phyloP scores from a whole-genome alignment of 2,329 filamentous ascomycete species.

The Trichophyton rubrum region DNA sequence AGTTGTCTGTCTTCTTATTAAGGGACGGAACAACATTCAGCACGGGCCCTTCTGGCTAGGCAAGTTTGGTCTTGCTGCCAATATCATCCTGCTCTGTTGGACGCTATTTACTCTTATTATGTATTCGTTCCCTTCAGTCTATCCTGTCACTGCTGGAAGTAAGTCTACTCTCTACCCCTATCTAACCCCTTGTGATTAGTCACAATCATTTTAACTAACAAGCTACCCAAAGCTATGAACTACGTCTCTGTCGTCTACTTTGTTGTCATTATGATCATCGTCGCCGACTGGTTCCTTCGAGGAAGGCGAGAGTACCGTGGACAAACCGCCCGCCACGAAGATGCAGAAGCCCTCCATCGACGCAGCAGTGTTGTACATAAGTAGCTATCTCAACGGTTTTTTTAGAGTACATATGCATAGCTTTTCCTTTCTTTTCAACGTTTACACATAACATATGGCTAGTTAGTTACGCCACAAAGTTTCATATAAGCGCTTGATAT shows the following conservation, averaged over 20 bases:
- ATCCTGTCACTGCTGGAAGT: constrained; percentile 26
- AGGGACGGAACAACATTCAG: constrained; percentile 33
- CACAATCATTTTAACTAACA: not conserved
- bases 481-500: not conserved
- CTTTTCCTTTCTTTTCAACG: not conserved
- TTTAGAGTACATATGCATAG: not conserved
- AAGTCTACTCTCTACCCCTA: constrained; percentile 14
- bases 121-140: constrained; percentile 31
- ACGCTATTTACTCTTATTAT: constrained; percentile 38
- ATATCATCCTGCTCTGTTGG: constrained; percentile 36
- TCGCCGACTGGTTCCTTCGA: constrained; percentile 26
- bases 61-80: constrained; percentile 30
- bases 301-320: constrained; percentile 22
- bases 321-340: constrained; percentile 17
- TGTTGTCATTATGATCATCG: constrained; percentile 24
- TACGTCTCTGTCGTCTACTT: constrained; percentile 31
- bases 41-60: constrained; percentile 40
- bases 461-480: not conserved
- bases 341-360: constrained; percentile 11
- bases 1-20: constrained; percentile 34
- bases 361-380: not conserved
- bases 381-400: not conserved
- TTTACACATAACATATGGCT: not conserved
- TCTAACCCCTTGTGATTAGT: not conserved
- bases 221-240: constrained; percentile 27